A percentile compares a stretch with the other conserved stretches of the same genome.
phyloP scores from a whole-genome alignment of 169 alveolate genomes.

The Besnoitia besnoiti region DNA sequence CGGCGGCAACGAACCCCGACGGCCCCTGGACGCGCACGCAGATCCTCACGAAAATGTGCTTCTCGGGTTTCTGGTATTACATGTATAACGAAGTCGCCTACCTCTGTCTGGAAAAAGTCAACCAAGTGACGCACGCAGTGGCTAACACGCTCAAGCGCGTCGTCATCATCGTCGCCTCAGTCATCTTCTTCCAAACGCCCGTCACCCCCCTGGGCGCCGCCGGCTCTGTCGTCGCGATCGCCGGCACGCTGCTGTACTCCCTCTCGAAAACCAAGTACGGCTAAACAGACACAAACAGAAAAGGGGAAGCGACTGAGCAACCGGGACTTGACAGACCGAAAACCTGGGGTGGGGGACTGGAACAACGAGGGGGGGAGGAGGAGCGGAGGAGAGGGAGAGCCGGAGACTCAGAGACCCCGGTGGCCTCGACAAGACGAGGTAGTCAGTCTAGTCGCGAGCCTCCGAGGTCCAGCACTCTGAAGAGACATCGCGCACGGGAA shows the following conservation, averaged over 20 bases:
- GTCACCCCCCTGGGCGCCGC: constrained; percentile 77
- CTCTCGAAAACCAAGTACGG: constrained; percentile 65
- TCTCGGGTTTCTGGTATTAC: constrained; percentile 82
- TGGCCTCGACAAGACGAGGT: no score
- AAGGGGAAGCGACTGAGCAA: no score
- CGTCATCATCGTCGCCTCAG: constrained; percentile 80
- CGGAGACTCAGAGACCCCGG: no score
- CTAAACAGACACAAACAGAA: neutral
- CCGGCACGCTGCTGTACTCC: constrained; percentile 81
- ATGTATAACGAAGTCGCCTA: constrained; percentile 82
- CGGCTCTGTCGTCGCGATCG: constrained; percentile 81
- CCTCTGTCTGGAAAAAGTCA: constrained; percentile 80
- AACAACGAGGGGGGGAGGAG: no score
- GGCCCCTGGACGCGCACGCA: neutral
- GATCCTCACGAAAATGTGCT: constrained; percentile 62
- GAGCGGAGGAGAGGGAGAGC: no score
- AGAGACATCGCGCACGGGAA: no score
- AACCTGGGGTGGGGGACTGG: no score
- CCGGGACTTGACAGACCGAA: no score
- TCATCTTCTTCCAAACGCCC: constrained; percentile 78
- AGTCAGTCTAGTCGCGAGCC: no score
- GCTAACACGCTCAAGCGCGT: constrained; percentile 84
- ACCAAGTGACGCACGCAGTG: constrained; percentile 85
- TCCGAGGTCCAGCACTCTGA: no score
- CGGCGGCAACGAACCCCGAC: constrained; percentile 53